phyloP scores from a whole-genome alignment of 352 stramenopile species.

The Albugo candida region DNA sequence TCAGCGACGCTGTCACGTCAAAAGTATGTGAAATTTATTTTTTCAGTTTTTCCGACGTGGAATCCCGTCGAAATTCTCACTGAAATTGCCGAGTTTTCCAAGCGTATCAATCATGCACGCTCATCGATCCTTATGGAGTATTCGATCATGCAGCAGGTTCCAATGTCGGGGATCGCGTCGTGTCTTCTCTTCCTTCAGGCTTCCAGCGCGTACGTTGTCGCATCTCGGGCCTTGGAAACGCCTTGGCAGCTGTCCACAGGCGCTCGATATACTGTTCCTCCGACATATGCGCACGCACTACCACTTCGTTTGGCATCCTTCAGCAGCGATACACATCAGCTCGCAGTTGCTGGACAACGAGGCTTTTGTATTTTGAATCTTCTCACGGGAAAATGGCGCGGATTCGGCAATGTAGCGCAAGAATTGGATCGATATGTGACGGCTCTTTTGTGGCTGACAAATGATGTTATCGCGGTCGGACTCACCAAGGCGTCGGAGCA shows the following conservation, averaged over 20 bases:
- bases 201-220: slow-evolving; percentile 25
- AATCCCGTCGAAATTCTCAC: slow-evolving; percentile 33
- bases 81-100: slow-evolving; percentile 7
- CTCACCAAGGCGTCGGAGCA: slow-evolving; percentile 38
- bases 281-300: slow-evolving; percentile 33
- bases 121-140: not conserved
- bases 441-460: slow-evolving; percentile 35
- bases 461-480: slow-evolving; percentile 42
- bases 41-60: slow-evolving; percentile 50
- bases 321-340: slow-evolving; percentile 29
- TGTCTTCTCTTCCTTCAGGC: slow-evolving; percentile 35
- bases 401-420: slow-evolving; percentile 74
- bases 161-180: slow-evolving; percentile 22
- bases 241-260: slow-evolving; percentile 38
- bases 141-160: slow-evolving; percentile 7
- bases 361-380: slow-evolving; percentile 59
- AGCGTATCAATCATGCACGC: not conserved
- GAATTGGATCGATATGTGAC: slow-evolving; percentile 57
- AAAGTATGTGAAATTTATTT: slow-evolving; percentile 64
- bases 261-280: slow-evolving; percentile 32
- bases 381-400: slow-evolving; percentile 45
- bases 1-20: slow-evolving; percentile 20
- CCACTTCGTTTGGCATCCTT: slow-evolving; percentile 37
- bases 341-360: slow-evolving; percentile 46
- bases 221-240: slow-evolving; percentile 29